Evolutionary conservation across 352 stramenopile genomes (phyloP), one percentile per base, ranked within the genome.

Genomic region (Phytophthora sansomeana): DNA sequence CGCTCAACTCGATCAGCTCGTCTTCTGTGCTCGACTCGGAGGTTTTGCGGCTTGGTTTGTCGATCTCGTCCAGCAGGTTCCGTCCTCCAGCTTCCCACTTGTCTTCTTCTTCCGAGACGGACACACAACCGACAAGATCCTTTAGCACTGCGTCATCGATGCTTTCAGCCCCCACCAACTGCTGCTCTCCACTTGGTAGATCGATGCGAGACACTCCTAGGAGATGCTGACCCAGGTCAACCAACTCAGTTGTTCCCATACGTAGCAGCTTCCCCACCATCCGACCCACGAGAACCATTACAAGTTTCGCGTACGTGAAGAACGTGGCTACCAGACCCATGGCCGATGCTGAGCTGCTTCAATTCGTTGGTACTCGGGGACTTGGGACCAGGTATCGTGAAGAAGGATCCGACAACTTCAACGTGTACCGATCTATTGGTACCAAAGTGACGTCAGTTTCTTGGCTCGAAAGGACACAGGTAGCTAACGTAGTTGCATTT

Each of bases 1-100:
- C 74, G 38, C 74, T 82, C n/a, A 80, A 11, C 38, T 85, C 77
- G 14, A 77, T 51, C 5, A 77, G 36, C 6, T 80, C 71, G 16
- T 81, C 74, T 47, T 81, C 75, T n/a, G 63, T 68, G 26, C 48
- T 48, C 16, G 58, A 68, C 9, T 44, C 43, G 7, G 14, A 55
- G 4, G 8, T 19, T 24, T 54, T 21, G 4, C 16, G 11, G 42
- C 51, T 16, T 60, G 1, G 48, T 29, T 61, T 62, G 10, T 19
- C 16, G 10, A 26, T 58, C 33, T 63, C 44, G 26, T 69, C 52
- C 6, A 78, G 66, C 28, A 78, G 24, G 29, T 75, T 32, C 6
- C 35, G 42, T 43, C 41, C 57, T 11, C 57, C 62, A 63, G 53
- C n/a, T 17, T 75, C 67, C 66, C 58, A 74, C 6, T 57, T 58